A percentile compares a stretch with the other conserved stretches of the same genome.
These are phyloP conservation scores for Rhodotorula glutinis DNA, from an alignment of 1,284 basidiomycete species.

Conservation along the genomic window DNA sequence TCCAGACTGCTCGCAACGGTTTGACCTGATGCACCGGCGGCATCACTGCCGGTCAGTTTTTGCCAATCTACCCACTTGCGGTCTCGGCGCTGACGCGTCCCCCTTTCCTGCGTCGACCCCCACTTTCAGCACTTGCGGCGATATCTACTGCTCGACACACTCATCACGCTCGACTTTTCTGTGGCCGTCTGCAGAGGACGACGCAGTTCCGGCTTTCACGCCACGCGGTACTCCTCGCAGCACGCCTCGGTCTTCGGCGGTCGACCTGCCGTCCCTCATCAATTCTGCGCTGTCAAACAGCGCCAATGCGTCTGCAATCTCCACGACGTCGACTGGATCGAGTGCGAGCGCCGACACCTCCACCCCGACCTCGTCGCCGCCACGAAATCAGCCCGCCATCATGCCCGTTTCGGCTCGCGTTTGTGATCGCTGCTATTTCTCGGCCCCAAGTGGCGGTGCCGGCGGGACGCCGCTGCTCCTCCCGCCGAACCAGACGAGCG, in stretches of 20 bases:
- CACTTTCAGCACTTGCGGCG: conserved; percentile 28
- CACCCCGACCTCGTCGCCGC: conserved; percentile 14
- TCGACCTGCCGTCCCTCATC: conserved; percentile 32
- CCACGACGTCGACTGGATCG: conserved; percentile 8
- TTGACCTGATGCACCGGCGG: conserved; percentile 31
- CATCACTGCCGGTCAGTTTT: conserved; percentile 36
- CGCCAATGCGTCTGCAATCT: conserved; percentile 22
- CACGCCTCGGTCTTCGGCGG: conserved; percentile 30
- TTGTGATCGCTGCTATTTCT: conserved; percentile 37
- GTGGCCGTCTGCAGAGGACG: conserved; percentile 27
- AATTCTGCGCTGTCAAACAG: conserved; percentile 16
- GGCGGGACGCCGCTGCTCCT: conserved; percentile 20
- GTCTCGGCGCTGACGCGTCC: not conserved
- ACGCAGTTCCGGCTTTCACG: conserved; percentile 8
- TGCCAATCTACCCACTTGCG: not conserved
- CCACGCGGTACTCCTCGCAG: conserved; percentile 29
- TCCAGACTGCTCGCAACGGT: conserved; percentile 26
- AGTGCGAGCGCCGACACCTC: conserved; percentile 1
- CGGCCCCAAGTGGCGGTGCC: conserved; percentile 7
- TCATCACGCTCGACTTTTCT: conserved; percentile 36
- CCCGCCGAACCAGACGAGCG: conserved; percentile 5
- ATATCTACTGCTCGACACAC: conserved; percentile 34
- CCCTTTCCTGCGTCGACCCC: not conserved
- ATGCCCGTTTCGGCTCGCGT: conserved; percentile 27
- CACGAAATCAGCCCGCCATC: not conserved